Base-by-base conservation (phyloP, 2,329 filamentous ascomycete genomes). In the Colletotrichum sublineola region DNA sequence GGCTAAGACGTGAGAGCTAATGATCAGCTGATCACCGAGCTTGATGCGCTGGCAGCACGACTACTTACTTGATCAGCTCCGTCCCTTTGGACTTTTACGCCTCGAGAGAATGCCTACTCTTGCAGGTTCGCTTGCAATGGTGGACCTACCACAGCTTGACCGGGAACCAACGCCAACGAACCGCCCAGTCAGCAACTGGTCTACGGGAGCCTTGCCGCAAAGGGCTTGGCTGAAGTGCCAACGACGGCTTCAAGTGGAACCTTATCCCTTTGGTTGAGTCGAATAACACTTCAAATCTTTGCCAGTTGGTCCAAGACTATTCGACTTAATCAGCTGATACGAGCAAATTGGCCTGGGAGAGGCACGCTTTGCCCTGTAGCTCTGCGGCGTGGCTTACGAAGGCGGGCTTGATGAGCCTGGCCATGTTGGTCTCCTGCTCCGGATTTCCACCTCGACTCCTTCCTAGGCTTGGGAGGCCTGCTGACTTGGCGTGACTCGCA, bases 21-120 rank as follows among this genome's bases (percentile, higher is more conserved):
- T 24, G 20, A 24, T 67, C 71, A 73, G 71, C 68, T 67, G 36
- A 11, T 15, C 53, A 24, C 24, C 11, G 36, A 53, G 46, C 36
- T 66, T 60, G 62, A 48, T 71, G 71, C n/a, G 71, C 60, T 73
- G 71, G 67, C 62, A 73, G 24, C 29, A 40, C 33, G 33, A 36
- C 56, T 71, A 63, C 67, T 61, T 66, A 65, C 68, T 62, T 67
- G 50, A 67, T 48, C 55, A 38, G 44, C 40, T 1, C 33, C 24
- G 15, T 55, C 31, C 18, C 66, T 18, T 15, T 42, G 15, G 36
- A 8, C 20, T 29, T 44, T 29, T 36, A 29, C 15, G 55, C 6
- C 29, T 20, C 20, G 40, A 24, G 12, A 18, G 29, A 44, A 44
- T 31, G 53, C 29, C 46, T 18, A 3, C 11, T 55, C 15, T 40